Evolutionary conservation across 805 yeast genomes (phyloP).

Genomic region (Barnettozyma populi): DNA sequence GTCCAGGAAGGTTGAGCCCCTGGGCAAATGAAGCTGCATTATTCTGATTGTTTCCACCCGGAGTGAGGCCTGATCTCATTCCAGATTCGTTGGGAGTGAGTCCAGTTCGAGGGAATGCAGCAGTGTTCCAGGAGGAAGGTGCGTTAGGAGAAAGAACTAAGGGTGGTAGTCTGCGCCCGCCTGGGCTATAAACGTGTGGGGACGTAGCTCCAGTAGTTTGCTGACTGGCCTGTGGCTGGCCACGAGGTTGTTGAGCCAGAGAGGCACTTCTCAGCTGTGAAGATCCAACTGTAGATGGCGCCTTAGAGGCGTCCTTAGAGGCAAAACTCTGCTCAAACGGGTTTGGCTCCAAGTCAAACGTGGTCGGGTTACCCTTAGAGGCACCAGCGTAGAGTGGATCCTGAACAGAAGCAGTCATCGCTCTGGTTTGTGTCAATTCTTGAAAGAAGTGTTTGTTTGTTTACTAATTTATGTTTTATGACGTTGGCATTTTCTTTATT

Average conservation of each 20-base stretch:
- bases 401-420: conserved; percentile 3
- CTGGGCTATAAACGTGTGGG: conserved; percentile 49
- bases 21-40: conserved; percentile 32
- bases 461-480: conserved; percentile 11
- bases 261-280: not conserved
- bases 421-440: not conserved
- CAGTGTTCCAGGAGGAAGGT: conserved; percentile 20
- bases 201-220: conserved; percentile 30
- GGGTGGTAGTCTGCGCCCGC: conserved; percentile 50
- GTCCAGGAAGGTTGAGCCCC: conserved; percentile 25
- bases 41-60: conserved; percentile 40
- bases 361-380: conserved; percentile 10
- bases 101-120: conserved; percentile 40
- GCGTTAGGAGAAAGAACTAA: conserved; percentile 28
- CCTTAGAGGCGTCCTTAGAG: conserved; percentile 36
- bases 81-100: conserved; percentile 74
- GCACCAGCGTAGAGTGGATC: not conserved
- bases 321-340: conserved; percentile 96
- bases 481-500: conserved; percentile 3
- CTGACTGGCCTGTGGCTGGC: not conserved
- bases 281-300: conserved; percentile 21
- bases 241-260: not conserved
- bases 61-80: conserved; percentile 66
- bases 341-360: conserved; percentile 84
- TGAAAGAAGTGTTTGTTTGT: conserved; percentile 1